Base-by-base conservation (phyloP, 2,329 filamentous ascomycete species). In the Aureobasidium sp. region DNA sequence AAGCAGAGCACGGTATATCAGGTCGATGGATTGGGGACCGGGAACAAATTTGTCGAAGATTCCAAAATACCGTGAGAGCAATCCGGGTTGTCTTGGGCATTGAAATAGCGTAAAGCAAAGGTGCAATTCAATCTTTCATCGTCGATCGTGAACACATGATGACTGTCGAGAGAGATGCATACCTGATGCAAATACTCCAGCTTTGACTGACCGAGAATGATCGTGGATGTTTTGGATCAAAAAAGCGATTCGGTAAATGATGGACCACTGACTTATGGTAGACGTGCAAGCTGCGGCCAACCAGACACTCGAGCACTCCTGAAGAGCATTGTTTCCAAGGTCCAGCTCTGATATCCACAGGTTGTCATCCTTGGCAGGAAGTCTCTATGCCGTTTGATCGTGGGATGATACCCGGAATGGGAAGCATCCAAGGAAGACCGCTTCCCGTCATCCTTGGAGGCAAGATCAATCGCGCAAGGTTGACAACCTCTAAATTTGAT, bases 391-490 rank as follows among this genome's bases (percentile, higher is more conserved):
- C 44, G 56, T 59, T 59, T 59, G 42, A 59, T 29, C 15, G 56
- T 59, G 32, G 42, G 56, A 59, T 29, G 20, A 48, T 48, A 39
- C 32, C 37, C 17, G 20, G 37, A 26, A 50, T 34, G 56, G 56
- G 56, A 59, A 59, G 56, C 41, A 59, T 57, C 56, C 29, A 34
- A 39, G 44, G n/a, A 50, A 59, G 9, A 27, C 26, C 34, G 44
- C 56, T 59, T 59, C 44, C 56, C 56, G 56, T 59, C 23, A 50
- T 23, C 34, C 56, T 58, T 59, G 44, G n/a, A 59, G 56, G 27
- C 8, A 50, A 13, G 55, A 39, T 59, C 44, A 48, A 26, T 6
- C 56, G 56, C 23, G 13, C 32, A 13, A 59, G 41, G 41, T 47
- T 58, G 29, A 6, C 15, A 58, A 8, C 44, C 26, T 20, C 10